phyloP scores from a whole-genome alignment of 2,329 filamentous ascomycete genomes.

The Verticillium tricorpus region DNA sequence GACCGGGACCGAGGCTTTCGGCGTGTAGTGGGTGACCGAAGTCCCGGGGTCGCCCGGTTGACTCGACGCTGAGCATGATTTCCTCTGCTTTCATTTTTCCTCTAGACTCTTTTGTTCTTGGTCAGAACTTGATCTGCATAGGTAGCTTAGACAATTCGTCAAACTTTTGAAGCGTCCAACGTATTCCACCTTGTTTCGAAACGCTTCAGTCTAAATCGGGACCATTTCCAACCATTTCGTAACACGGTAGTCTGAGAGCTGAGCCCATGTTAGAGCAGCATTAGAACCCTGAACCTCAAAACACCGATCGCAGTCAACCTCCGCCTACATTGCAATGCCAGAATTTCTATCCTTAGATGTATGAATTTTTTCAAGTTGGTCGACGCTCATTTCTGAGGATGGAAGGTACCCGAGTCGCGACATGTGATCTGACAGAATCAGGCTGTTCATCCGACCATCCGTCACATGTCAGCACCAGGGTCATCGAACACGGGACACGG shows the following conservation, averaged over 20 bases:
- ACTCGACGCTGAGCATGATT: too few species aligned
- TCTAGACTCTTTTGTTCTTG: too few species aligned
- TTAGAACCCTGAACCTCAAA: background rate
- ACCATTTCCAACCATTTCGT: background rate
- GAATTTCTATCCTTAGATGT: too few species aligned
- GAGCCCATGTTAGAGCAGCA: background rate
- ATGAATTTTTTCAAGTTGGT: too few species aligned
- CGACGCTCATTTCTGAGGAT: too few species aligned
- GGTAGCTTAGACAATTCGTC: background rate
- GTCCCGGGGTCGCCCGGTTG: background rate
- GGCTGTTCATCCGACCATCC: background rate
- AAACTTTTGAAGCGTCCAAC: background rate
- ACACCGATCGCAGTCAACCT: too few species aligned
- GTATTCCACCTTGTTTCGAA: background rate
- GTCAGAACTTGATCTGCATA: background rate
- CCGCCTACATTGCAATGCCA: too few species aligned
- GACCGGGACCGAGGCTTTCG: background rate
- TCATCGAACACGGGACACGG: background rate
- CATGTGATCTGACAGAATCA: background rate
- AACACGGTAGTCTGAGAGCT: background rate
- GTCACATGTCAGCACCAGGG: background rate
- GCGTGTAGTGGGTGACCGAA: background rate
- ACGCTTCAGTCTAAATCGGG: background rate
- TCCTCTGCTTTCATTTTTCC: too few species aligned
- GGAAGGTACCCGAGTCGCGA: background rate